Conservation (phyloP, 768 basidiomycete species). For the Hygrocybe coccinea region DNA sequence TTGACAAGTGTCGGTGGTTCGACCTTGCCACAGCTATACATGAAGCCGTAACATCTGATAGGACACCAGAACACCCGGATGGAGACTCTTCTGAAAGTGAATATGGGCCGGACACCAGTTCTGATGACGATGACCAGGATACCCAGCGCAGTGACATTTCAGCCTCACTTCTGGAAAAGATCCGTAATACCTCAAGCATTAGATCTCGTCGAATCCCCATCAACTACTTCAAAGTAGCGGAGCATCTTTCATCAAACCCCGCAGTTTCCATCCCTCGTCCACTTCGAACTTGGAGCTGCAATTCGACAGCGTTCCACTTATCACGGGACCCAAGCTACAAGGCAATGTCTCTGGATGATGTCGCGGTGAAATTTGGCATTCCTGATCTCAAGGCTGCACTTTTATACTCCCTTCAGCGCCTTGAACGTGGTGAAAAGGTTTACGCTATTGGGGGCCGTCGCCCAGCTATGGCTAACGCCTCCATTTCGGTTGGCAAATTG, state of each 20-base stretch:
- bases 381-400: conserved; percentile 26
- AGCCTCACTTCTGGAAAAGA: neutral
- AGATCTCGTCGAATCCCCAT: neutral
- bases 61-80: neutral
- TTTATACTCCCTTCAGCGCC: conserved; percentile 14
- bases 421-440: neutral
- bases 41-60: neutral
- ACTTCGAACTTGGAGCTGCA: conserved; percentile 9
- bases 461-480: neutral
- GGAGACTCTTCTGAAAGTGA: neutral
- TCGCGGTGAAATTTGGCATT: conserved; percentile 18
- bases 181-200: neutral
- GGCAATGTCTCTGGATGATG: conserved; percentile 17
- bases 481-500: conserved; percentile 20
- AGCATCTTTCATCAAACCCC: neutral
- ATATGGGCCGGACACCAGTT: neutral
- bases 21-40: conserved; percentile 9
- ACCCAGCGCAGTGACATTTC: neutral
- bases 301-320: conserved; percentile 22
- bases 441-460: conserved; percentile 8
- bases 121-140: no score
- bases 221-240: conserved; percentile 10
- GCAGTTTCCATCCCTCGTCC: conserved; percentile 7
- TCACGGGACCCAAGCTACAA: conserved; percentile 16
- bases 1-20: conserved; percentile 16